Base-by-base conservation (phyloP, 2,329 filamentous ascomycete species). In the Colletotrichum sp. region DNA sequence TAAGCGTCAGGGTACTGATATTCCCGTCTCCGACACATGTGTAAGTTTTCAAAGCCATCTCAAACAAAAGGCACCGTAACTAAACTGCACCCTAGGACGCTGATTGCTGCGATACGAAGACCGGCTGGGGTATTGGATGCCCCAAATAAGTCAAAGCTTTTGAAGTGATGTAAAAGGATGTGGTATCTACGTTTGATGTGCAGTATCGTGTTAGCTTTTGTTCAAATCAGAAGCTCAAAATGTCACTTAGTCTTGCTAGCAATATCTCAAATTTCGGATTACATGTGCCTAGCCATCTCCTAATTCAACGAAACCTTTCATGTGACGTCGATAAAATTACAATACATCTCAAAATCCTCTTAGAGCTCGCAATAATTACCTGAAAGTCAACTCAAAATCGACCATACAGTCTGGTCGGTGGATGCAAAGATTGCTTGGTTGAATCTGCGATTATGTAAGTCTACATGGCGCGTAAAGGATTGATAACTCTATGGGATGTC, bases 341-440 rank as follows among this genome's bases (percentile, higher is more conserved):
- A n/a, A 6, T n/a, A n/a, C 10, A 43, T 43, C 9, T 10, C 39
- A 43, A 3, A n/a, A 43, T 4, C 39, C 18, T 10, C 5, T 10
- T 3, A 43, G 3, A 48, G 18, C 18, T n/a, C 18, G 18, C 5
- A 1, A 12, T n/a, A 1, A 43, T n/a, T 9, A n/a, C n/a, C 5
- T 1, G 5, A 6, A 48, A 12, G 3, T n/a, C 18, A 48, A 48
- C 5, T 4, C 9, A n/a, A n/a, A n/a, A n/a, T 48, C 9, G 0
- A 48, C 18, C 18, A 12, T n/a, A 4, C 2, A 43, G 2, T 48
- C 18, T 48, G 3, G 4, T 7, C 4, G 3, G 3, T 48, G 5
- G 9, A 12, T n/a, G 18, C 5, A n/a, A 2, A 1, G 4, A n/a
- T 12, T 7, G 3, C 2, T 48, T n/a, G 9, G 18, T 6, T n/a